These are phyloP conservation scores for Globisporangium apiculatum DNA, from an alignment of 352 stramenopile species.

Conservation along the genomic window DNA sequence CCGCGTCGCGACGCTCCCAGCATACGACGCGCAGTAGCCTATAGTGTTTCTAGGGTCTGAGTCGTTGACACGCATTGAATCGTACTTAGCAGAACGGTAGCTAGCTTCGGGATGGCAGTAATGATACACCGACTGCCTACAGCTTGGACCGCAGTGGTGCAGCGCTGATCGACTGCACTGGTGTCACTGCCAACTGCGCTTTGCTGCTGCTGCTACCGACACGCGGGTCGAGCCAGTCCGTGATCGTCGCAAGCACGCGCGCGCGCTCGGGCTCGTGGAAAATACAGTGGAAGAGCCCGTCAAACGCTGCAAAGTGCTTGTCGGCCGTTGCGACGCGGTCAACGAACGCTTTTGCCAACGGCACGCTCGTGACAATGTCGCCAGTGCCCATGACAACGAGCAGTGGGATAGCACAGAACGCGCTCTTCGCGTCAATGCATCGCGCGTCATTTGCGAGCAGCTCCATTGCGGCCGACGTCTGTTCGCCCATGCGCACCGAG, in stretches of 20 bases:
- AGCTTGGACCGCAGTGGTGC: neutral
- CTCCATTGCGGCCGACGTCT: slow-evolving; percentile 20
- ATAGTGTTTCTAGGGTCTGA: too few species aligned
- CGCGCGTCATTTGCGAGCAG: slow-evolving; percentile 6
- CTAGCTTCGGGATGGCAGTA: too few species aligned
- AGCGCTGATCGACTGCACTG: neutral
- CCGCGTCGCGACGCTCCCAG: too few species aligned
- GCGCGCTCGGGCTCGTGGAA: slow-evolving; percentile 26
- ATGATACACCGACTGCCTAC: neutral
- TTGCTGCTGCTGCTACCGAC: neutral
- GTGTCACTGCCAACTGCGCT: neutral
- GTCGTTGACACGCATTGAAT: too few species aligned
- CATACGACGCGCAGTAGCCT: too few species aligned
- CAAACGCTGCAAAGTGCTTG: slow-evolving; percentile 27
- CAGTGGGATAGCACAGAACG: slow-evolving; percentile 20
- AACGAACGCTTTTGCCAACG: slow-evolving; percentile 17
- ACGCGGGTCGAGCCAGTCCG: neutral
- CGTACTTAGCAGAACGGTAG: too few species aligned
- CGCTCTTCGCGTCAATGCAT: slow-evolving; percentile 14
- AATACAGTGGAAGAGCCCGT: slow-evolving; percentile 26
- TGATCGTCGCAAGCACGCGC: slow-evolving; percentile 18
- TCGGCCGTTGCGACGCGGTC: slow-evolving; percentile 18
- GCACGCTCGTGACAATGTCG: slow-evolving; percentile 26
- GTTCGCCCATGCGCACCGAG: slow-evolving; percentile 28
- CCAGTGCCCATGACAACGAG: slow-evolving; percentile 23